Evolutionary conservation across 176 grass and related monocot species (phyloP).

Genomic region (Carex parvula): DNA sequence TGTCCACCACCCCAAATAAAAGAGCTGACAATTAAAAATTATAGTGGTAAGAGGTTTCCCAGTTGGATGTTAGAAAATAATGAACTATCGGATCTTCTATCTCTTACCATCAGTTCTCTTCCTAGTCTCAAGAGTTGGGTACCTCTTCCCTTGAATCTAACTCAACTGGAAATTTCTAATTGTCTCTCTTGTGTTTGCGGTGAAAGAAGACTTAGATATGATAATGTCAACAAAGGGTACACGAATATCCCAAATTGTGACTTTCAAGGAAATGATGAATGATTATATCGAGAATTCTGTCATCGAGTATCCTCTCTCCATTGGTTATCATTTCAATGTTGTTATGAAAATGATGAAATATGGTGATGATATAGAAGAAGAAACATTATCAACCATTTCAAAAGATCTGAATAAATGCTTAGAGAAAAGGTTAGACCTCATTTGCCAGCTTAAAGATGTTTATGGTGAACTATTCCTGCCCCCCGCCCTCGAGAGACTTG

Average conservation of each 20-base stretch:
- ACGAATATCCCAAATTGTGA: background rate
- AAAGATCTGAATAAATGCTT: no score
- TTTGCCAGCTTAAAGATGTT: no score
- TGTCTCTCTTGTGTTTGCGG: background rate
- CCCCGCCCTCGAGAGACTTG: no score
- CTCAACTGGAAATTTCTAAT: background rate
- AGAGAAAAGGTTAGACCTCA: no score
- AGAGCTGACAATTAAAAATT: background rate
- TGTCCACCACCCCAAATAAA: background rate
- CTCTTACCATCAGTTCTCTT: background rate
- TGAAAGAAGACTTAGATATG: background rate
- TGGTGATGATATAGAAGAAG: no score
- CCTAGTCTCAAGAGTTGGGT: background rate
- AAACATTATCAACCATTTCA: no score
- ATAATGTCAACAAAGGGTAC: background rate
- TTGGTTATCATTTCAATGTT: no score
- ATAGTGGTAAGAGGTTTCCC: background rate
- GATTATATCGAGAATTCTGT: background rate
- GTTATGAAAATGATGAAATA: background rate
- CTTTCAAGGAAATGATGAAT: background rate
- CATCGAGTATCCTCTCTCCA: background rate
- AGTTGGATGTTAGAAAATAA: slow-evolving; percentile 15
- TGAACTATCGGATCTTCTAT: background rate
- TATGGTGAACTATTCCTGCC: no score
- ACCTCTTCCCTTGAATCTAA: background rate